Evolutionary conservation across 1,139 yeast genomes (phyloP), one percentile per base, ranked within the genome.

Genomic region (Magnusiomyces paraingens): DNA sequence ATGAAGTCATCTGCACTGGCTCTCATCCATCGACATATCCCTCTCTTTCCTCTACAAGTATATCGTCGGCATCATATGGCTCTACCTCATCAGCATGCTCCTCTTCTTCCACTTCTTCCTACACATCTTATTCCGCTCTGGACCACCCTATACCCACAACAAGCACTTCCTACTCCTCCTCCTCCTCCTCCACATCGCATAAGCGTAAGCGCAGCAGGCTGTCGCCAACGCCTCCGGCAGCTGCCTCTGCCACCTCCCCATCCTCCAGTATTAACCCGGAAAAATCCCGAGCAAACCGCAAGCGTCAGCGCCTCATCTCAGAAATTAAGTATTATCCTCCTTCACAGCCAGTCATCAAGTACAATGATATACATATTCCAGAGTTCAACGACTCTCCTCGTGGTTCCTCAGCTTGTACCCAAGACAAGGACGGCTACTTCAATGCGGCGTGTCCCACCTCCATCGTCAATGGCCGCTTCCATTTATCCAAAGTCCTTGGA

Each of bases 401-500:
- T 14, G 38, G 15, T 15, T 45, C 35, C 39, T 40, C 46, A 29
- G 48, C 49, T 38, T 47, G 50, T 2, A 43, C 59, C 55, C 76
- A 73, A 57, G 74, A 71, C 48, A 62, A 67, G 20, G 74, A 72
- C 47, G 77, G 77, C 32, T 76, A 73, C 57, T 73, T 69, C 56
- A 57, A 66, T 18, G 67, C 70, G 35, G 59, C 62, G 26, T 62
- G 65, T 11, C 67, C 72, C 49, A 61, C 71, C 22, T 59, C 59
- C 21, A 70, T 73, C 52, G 69, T 72, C 17, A 64, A 66, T 15
- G 70, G 79, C 46, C 78, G 83, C 54, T 73, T 89, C 52, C 63
- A 62, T 32, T 66, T 75, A 43, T 55, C 62, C 26, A 64, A 66
- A 50, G 63, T 71, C 49, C 73, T 94, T 57, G 99, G 99, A 21